Evolutionary conservation across 345 rosid species (phyloP).

Genomic region (Brassica juncea): DNA sequence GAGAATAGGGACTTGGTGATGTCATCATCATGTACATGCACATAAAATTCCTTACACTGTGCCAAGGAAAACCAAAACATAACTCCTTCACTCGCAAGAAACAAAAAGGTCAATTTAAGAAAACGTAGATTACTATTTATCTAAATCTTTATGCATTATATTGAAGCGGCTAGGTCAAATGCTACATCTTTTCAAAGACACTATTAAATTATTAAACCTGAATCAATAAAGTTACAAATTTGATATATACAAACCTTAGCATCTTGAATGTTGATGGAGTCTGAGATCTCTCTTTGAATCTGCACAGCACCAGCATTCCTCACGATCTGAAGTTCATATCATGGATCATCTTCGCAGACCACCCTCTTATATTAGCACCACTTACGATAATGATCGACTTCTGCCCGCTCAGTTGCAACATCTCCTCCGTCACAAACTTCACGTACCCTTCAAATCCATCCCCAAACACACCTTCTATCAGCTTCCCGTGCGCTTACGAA

Average conservation of each 20-base stretch:
- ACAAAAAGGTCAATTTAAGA: too few relatives aligned
- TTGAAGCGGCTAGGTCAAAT: too few relatives aligned
- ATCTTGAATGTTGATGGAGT: constrained; percentile 79
- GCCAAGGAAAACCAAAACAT: too few relatives aligned
- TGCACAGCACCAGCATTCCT: constrained; percentile 81
- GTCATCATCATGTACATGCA: background rate
- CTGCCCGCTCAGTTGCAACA: constrained; percentile 84
- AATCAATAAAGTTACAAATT: background rate
- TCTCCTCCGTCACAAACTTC: constrained; percentile 45
- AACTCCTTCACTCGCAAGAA: background rate
- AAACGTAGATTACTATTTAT: too few relatives aligned
- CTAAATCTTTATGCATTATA: too few relatives aligned
- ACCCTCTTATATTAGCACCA: constrained; percentile 69
- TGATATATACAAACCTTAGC: constrained; percentile 57
- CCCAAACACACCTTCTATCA: too few relatives aligned
- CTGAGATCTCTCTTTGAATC: constrained; percentile 94
- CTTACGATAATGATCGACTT: constrained; percentile 92
- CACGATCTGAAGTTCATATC: constrained; percentile 61
- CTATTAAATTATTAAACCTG: constrained; percentile 6
- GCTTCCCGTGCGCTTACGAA: too few relatives aligned
- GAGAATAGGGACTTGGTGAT: background rate
- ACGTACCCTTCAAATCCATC: too few relatives aligned
- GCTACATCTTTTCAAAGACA: background rate
- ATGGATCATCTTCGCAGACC: constrained; percentile 15
- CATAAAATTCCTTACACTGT: background rate